phyloP scores from a whole-genome alignment of 2,329 filamentous ascomycete genomes.

The Ophiocordyceps robertsii region DNA sequence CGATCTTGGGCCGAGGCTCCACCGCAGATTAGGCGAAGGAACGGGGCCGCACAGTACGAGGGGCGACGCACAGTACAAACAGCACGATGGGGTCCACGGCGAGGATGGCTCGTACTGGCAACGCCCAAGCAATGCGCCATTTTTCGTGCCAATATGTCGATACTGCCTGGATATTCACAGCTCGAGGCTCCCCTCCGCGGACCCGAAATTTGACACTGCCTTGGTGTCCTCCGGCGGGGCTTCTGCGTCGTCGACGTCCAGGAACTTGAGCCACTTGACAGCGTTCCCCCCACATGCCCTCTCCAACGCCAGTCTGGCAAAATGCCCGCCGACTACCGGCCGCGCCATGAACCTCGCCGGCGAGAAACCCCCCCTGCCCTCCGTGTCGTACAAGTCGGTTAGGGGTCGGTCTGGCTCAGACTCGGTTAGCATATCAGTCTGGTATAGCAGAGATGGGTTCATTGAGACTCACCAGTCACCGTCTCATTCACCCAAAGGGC shows the following conservation, averaged over 20 bases:
- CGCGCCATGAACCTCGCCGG: conserved; percentile 65
- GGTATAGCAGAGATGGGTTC: background rate
- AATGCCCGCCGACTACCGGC: conserved; percentile 76
- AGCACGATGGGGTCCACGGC: no score
- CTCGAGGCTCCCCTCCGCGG: no score
- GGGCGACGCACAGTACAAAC: no score
- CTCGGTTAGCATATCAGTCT: background rate
- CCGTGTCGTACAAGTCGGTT: conserved; percentile 72
- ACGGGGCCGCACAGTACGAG: no score
- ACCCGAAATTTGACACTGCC: no score
- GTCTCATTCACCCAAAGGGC: conserved; percentile 80
- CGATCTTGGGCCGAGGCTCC: no score
- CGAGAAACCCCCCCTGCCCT: conserved; percentile 62
- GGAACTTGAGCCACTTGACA: conserved; percentile 38
- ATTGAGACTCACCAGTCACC: conserved; percentile 34
- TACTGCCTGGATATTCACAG: no score
- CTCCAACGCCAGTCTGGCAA: conserved; percentile 71
- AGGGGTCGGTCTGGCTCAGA: conserved; percentile 48
- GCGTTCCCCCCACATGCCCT: conserved; percentile 63
- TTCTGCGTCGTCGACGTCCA: conserved; percentile 19
- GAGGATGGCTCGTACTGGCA: no score
- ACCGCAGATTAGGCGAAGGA: no score
- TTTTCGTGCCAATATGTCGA: no score
- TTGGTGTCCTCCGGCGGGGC: no score
- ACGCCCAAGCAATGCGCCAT: no score